A percentile compares a stretch with the other conserved stretches of the same genome.
phyloP scores from a whole-genome alignment of 495 filamentous ascomycete species.

The Geopyxis carbonaria region DNA sequence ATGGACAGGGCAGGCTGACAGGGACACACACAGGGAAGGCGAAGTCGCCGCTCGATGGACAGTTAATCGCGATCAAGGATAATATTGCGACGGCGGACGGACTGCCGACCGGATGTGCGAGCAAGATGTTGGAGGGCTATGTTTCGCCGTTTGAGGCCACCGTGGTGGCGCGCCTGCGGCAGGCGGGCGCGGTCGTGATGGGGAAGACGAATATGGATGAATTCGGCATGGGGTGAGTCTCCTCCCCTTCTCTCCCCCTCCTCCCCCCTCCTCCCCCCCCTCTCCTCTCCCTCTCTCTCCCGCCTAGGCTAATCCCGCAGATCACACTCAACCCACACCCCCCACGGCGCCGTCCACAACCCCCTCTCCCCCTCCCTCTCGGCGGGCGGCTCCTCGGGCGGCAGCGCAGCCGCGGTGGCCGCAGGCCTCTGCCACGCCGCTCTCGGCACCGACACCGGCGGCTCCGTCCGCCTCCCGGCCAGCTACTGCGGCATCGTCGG shows the following conservation, averaged over 20 bases:
- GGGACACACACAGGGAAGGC: neutral
- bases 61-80: slow-evolving; percentile 52
- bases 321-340: slow-evolving; percentile 67
- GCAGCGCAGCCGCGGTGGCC: slow-evolving; percentile 75
- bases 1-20: too few relatives aligned
- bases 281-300: slow-evolving; percentile 25
- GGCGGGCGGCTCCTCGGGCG: slow-evolving; percentile 83
- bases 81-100: slow-evolving; percentile 49
- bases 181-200: slow-evolving; percentile 45
- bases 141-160: slow-evolving; percentile 61
- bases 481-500: slow-evolving; percentile 77
- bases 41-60: slow-evolving; percentile 27
- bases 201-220: slow-evolving; percentile 92
- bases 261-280: slow-evolving; percentile 54
- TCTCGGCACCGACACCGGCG: slow-evolving; percentile 87
- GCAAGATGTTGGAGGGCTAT: slow-evolving; percentile 35
- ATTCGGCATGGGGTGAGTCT: slow-evolving; percentile 72
- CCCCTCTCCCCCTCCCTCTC: slow-evolving; percentile 31
- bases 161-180: slow-evolving; percentile 49
- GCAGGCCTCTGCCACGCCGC: slow-evolving; percentile 54
- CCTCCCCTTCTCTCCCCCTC: slow-evolving; percentile 54
- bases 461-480: slow-evolving; percentile 78
- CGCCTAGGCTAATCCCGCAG: too few relatives aligned
- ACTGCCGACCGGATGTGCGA: slow-evolving; percentile 51
- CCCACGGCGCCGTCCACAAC: slow-evolving; percentile 49